Evolutionary conservation across 192 early-diverging fungal species (phyloP), one percentile per base, ranked within the genome.

Genomic region (Linnemannia schmuckeri): DNA sequence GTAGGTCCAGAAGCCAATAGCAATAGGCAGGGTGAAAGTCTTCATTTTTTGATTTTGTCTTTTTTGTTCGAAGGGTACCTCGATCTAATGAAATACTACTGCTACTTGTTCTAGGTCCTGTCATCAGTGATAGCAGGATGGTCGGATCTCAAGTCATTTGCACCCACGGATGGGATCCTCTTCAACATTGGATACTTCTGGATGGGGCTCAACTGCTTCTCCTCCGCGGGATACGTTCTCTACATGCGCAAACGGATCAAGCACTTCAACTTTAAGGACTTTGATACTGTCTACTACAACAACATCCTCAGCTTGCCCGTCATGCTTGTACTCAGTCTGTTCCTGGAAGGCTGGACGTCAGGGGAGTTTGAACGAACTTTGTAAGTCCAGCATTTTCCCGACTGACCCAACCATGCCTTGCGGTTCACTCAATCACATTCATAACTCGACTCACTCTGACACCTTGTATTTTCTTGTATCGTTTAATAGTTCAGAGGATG

Each of bases 221-320:
- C 96, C 24, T 96, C 97, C 24, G 96, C 97, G 9, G 91, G 93
- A 33, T 97, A 95, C 88, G 93, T 96, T 8, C 89, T 99, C 76
- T 93, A 95, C 80, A 97, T 99, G 96, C 96, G 97, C 87, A 91
- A 92, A 86, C 93, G 94, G 75, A 96, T 97, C 86, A 96, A 94
- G 91, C 88, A 94, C 75, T 94, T 96, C 79, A 92, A 93, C 75
- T 99, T 99, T 81, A 97, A 97, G 89, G 98, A 99, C 82, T 98
- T 97, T 89, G 98, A 99, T 89, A 98, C 97, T 9, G 97, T 99
- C 10, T 98, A 94, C 86, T 98, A 97, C 90, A 99, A 99, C 94
- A 98, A 98, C 82, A 81, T 97, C 30, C 90, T 99, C 27, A 95
- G 96, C 0, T 91, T 97, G 77, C 98, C 98, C n/a, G 89, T 96